These are phyloP conservation scores for Citrus sp. DNA, from an alignment of 345 rosid genomes.

Conservation along the genomic window DNA sequence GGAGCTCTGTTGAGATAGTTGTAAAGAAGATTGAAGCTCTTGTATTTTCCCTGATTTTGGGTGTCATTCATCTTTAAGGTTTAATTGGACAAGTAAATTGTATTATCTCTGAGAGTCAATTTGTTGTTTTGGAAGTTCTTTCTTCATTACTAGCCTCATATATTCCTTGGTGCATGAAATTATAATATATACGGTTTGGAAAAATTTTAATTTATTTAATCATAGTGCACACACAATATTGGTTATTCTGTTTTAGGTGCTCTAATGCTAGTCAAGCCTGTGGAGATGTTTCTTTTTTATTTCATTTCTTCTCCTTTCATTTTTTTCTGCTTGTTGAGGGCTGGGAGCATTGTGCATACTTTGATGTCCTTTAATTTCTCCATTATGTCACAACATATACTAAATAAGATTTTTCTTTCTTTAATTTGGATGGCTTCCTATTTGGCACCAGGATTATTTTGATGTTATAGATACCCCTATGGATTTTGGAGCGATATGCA, in stretches of 20 bases:
- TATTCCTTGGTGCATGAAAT: not conserved
- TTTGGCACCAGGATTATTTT: constrained; percentile 74
- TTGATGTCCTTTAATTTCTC: not conserved
- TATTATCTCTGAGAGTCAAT: not conserved
- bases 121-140: not conserved
- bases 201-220: not conserved
- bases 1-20: not conserved
- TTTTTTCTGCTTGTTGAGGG: not conserved
- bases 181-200: not conserved
- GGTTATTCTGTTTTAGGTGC: not conserved
- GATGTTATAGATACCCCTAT: constrained; percentile 93
- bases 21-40: not conserved
- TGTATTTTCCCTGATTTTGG: not conserved
- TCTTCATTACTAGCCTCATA: not conserved
- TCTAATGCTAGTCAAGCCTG: not conserved
- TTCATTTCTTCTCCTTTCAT: not conserved
- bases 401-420: constrained; percentile 11
- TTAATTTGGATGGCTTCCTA: not conserved
- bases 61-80: constrained; percentile 1
- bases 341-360: not conserved
- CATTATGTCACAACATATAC: not conserved
- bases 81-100: not conserved
- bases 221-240: not conserved
- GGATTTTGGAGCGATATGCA: constrained; percentile 97
- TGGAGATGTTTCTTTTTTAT: not conserved